Evolutionary conservation across 805 yeast genomes (phyloP), one percentile per base, ranked within the genome.

Genomic region (Starmerella geochares): DNA sequence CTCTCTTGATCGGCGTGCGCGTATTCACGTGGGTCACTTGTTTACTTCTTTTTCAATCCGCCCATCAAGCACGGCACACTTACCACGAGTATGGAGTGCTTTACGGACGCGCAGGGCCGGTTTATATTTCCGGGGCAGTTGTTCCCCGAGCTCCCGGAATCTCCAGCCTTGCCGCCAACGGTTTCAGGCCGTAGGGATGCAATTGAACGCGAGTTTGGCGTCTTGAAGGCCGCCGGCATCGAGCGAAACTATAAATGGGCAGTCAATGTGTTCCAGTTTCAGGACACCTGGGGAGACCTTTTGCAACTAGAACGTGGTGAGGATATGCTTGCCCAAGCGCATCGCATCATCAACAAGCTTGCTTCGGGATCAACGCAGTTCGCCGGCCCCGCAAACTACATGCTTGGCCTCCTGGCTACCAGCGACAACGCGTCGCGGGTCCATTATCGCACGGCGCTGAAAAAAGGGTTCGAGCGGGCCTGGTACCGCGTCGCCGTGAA

Each of bases 401-500:
- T 32, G 28, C 45, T 48, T 11, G 54, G 46, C 20, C 29, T 23
- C 16, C n/a, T 21, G 11, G 27, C 36, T 28, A 4, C 35, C 20
- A 13, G 20, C 7, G 46, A 42, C 19, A 36, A 17, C 25, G 52
- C 36, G 9, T 41, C 48, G 19, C 48, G 54, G 16, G 25, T 44
- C 38, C 41, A 32, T 21, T 46, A 40, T 11, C 52, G 62, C 17
- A 49, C 41, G n/a, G 65, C 72, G 2, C 64, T 67, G 14, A 57
- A 61, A 27, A 50, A 48, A 7, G 66, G 67, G 27, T 59, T 56
- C 39, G 48, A 60, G 29, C 58, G 72, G 14, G 68, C 70, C 1
- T 62, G 63, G 55, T 70, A 66, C 50, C 58, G 70, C 4, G 52
- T 69, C 24, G 73, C 67, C 3, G 31, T 43, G 31, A 57, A 60